These are phyloP conservation scores for Curvularia verruculosa DNA, from an alignment of 2,329 filamentous ascomycete species.

Conservation along the genomic window DNA sequence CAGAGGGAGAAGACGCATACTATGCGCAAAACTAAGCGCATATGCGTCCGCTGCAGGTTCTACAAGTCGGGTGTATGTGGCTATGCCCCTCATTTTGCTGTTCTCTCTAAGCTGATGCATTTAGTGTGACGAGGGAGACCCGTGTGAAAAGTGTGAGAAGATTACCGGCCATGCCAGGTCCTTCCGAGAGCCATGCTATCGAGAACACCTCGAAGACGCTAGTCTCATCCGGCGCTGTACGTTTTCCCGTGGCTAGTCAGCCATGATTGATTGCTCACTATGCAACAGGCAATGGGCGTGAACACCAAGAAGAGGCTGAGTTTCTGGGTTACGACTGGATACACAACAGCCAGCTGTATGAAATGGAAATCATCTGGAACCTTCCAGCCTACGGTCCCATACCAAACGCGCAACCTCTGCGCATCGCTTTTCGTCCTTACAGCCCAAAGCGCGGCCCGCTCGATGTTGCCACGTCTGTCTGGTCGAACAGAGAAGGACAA, in stretches of 20 bases:
- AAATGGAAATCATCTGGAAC: constrained; percentile 46
- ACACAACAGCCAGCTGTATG: constrained; percentile 29
- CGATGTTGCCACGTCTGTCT: constrained; percentile 40
- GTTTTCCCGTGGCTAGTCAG: not conserved
- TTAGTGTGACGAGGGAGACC: constrained; percentile 43
- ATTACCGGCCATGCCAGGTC: constrained; percentile 39
- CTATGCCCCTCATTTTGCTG: not conserved
- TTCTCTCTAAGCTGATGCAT: constrained; percentile 8
- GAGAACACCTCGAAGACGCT: constrained; percentile 41
- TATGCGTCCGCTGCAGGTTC: constrained; percentile 45
- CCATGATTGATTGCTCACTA: constrained; percentile 13
- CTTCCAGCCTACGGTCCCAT: constrained; percentile 44
- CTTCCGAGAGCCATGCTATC: constrained; percentile 42
- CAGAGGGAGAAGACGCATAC: constrained; percentile 41
- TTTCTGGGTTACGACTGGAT: constrained; percentile 42
- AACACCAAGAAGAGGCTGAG: constrained; percentile 43
- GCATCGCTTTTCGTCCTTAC: constrained; percentile 38
- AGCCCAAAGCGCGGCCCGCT: constrained; percentile 33
- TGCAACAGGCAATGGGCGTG: constrained; percentile 43
- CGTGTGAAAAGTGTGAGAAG: constrained; percentile 42
- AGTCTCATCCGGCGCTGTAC: constrained; percentile 43
- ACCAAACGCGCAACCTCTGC: constrained; percentile 30
- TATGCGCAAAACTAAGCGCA: constrained; percentile 43
- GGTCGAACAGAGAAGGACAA: constrained; percentile 39
- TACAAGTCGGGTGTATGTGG: constrained; percentile 43